Percentiles rank a stretch among this genome's conserved stretches.
These are phyloP conservation scores for Neolentinus lepideus DNA, from an alignment of 1,284 basidiomycete genomes.

Conservation along the genomic window DNA sequence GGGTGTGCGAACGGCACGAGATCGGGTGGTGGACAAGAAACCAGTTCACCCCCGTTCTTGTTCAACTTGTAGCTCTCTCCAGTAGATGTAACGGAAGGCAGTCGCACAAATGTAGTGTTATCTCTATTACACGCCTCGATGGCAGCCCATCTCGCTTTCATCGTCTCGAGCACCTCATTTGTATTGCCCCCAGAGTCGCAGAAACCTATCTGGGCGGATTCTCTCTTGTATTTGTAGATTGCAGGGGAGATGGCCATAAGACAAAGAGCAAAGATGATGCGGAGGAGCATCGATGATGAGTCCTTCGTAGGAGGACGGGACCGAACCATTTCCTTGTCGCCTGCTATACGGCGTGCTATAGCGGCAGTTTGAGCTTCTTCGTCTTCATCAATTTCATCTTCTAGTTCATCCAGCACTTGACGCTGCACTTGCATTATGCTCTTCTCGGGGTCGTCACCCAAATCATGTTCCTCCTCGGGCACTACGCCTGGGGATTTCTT, in stretches of 20 bases:
- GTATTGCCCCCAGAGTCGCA: constrained; percentile 66
- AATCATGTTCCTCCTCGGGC: constrained; percentile 10
- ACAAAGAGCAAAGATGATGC: constrained; percentile 31
- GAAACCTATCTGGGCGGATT: constrained; percentile 74
- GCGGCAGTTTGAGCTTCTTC: constrained; percentile 5
- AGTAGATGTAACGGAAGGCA: constrained; percentile 15
- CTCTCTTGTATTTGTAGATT: constrained; percentile 48
- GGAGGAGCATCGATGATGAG: constrained; percentile 18
- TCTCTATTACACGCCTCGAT: constrained; percentile 54
- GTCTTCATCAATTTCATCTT: constrained; percentile 10
- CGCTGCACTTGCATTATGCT: constrained; percentile 6
- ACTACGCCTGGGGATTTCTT: constrained; percentile 1
- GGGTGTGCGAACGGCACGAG: constrained; percentile 56
- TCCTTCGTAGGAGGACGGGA: background rate
- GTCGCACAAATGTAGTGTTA: constrained; percentile 38
- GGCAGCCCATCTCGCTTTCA: constrained; percentile 36
- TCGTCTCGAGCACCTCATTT: constrained; percentile 51
- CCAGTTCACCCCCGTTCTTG: constrained; percentile 10
- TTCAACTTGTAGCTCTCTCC: background rate
- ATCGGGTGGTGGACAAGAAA: constrained; percentile 44
- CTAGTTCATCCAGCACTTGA: constrained; percentile 11
- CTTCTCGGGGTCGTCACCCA: constrained; percentile 5
- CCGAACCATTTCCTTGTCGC: background rate
- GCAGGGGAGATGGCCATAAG: constrained; percentile 32
- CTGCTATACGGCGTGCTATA: background rate